Base-by-base conservation (phyloP, 116 monocot genomes). In the Posidonia oceanica region DNA sequence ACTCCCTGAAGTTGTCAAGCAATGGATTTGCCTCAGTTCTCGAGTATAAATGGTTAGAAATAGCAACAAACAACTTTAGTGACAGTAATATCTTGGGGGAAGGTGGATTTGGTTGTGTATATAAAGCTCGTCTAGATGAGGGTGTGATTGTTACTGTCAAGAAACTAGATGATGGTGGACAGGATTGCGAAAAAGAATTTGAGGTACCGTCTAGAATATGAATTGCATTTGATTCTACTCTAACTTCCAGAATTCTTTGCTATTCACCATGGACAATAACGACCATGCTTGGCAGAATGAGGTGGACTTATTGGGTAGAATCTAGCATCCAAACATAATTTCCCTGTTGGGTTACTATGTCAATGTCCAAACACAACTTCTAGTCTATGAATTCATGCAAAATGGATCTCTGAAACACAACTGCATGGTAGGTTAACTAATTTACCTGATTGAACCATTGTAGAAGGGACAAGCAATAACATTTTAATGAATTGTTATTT, bases 321-420 rank as follows among this genome's bases (percentile, higher is more conserved):
- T 98, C 59, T 72, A 78, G 64, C 98, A 98, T 81, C 86, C 86
- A 4, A 98, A n/a, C n/a, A n/a, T n/a, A n/a, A n/a, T n/a, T n/a
- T n/a, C n/a, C n/a, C n/a, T n/a, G n/a, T n/a, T n/a, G n/a, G n/a
- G n/a, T n/a, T n/a, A n/a, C n/a, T n/a, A n/a, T n/a, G n/a, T n/a
- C n/a, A n/a, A n/a, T n/a, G n/a, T n/a, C n/a, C n/a, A n/a, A n/a
- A n/a, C n/a, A n/a, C n/a, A n/a, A n/a, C n/a, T n/a, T n/a, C n/a
- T n/a, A n/a, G n/a, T n/a, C n/a, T n/a, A n/a, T n/a, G n/a, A n/a
- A n/a, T n/a, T n/a, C n/a, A n/a, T n/a, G n/a, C n/a, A n/a, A n/a
- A n/a, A n/a, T n/a, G n/a, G n/a, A n/a, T n/a, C n/a, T n/a, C n/a
- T n/a, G n/a, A n/a, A n/a, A n/a, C n/a, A n/a, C n/a, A n/a, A n/a